Conservation (phyloP, 805 yeast species). For the Candida boidinii region DNA sequence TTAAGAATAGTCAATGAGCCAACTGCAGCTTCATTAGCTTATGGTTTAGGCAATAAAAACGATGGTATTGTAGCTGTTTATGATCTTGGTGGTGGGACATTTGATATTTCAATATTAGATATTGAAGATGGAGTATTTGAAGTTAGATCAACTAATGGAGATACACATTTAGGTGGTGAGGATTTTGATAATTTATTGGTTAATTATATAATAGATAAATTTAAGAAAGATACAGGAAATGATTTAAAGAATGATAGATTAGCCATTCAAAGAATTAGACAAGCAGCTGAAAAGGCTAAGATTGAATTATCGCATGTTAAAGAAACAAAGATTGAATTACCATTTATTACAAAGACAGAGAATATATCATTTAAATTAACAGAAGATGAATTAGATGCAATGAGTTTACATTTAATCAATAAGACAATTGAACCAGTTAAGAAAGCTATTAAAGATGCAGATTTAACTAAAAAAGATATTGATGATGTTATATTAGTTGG, state of each 20-base stretch:
- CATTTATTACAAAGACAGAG: constrained; percentile 54
- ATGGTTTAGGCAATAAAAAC: constrained; percentile 72
- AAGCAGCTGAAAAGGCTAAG: constrained; percentile 87
- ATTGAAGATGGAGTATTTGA: constrained; percentile 96
- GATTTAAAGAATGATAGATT: constrained; percentile 58
- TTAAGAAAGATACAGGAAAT: constrained; percentile 66
- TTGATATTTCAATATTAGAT: constrained; percentile 91
- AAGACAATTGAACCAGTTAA: constrained; percentile 69
- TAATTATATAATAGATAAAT: constrained; percentile 67
- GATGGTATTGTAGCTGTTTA: constrained; percentile 78
- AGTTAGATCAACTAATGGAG: constrained; percentile 93
- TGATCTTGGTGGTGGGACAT: constrained; percentile 97
- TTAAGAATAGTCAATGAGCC: constrained; percentile 83
- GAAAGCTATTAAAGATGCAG: constrained; percentile 79
- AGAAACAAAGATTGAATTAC: constrained; percentile 68
- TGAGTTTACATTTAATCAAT: constrained; percentile 52
- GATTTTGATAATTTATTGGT: constrained; percentile 81
- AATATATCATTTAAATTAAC: constrained; percentile 37
- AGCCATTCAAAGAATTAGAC: constrained; percentile 82
- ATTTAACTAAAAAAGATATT: constrained; percentile 52
- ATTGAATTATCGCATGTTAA: constrained; percentile 73
- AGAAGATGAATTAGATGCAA: constrained; percentile 41
- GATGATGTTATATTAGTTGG: constrained; percentile 82
- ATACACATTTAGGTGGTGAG: constrained; percentile 87
- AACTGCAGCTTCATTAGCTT: constrained; percentile 87